A percentile compares a stretch with the other conserved stretches of the same genome.
Evolutionary conservation across 2,329 filamentous ascomycete genomes (phyloP).

Genomic region (Phaeosphaeriaceae sp.): DNA sequence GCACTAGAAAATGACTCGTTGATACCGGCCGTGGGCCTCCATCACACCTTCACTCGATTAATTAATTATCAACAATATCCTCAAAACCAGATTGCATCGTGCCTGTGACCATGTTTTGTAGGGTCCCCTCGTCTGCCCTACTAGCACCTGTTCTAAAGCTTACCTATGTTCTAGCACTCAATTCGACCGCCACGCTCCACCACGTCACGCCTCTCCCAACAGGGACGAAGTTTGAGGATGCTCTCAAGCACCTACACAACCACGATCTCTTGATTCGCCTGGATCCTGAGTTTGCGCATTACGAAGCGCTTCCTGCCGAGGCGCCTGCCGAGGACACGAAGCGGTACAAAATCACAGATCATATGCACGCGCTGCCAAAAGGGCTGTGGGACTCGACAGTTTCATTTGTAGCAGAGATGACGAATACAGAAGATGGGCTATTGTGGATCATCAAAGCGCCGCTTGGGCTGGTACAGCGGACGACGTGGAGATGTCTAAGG

Average conservation of each 20-base stretch:
- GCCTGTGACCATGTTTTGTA: constrained; percentile 38
- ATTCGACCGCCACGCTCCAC: constrained; percentile 39
- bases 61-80: neutral
- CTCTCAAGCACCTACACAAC: constrained; percentile 37
- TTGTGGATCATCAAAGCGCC: constrained; percentile 46
- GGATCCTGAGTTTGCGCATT: constrained; percentile 45
- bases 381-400: constrained; percentile 47
- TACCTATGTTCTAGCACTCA: constrained; percentile 35
- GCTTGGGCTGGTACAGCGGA: constrained; percentile 41
- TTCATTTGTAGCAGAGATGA: constrained; percentile 43
- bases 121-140: neutral
- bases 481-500: constrained; percentile 38
- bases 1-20: neutral
- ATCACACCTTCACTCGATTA: neutral
- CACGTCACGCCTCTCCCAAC: constrained; percentile 43
- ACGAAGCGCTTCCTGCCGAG: constrained; percentile 35
- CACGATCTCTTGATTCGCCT: constrained; percentile 47
- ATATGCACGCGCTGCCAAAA: constrained; percentile 44
- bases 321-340: constrained; percentile 31
- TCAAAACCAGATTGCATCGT: neutral
- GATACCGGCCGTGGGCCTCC: neutral
- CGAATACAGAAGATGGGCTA: constrained; percentile 41
- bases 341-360: constrained; percentile 46
- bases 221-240: constrained; percentile 25
- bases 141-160: constrained; percentile 28